These are phyloP conservation scores for Kwoniella bestiolae DNA, from an alignment of 768 basidiomycete species.

Conservation along the genomic window DNA sequence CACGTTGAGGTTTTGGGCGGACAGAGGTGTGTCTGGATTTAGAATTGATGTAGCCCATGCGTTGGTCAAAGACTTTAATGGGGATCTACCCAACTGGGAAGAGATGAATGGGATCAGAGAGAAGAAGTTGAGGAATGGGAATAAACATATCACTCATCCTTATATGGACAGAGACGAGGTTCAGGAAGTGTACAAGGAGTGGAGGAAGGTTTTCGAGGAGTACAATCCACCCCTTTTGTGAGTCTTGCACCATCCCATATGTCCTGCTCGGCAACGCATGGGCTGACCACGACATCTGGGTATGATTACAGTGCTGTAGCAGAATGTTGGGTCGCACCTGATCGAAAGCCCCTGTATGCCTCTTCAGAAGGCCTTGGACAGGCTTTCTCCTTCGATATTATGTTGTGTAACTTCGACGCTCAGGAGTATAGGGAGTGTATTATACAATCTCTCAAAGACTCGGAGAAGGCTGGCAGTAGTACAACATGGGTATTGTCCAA, in stretches of 20 bases:
- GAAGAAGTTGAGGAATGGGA: constrained; percentile 32
- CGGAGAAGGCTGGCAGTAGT: constrained; percentile 21
- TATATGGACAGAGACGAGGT: constrained; percentile 45
- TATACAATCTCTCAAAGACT: constrained; percentile 24
- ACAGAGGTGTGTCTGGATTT: constrained; percentile 46
- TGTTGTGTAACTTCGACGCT: constrained; percentile 37
- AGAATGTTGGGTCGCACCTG: constrained; percentile 47
- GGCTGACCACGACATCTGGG: too few species aligned
- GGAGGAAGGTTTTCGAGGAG: constrained; percentile 49
- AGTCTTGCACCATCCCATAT: constrained; percentile 13
- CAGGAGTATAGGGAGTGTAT: constrained; percentile 33
- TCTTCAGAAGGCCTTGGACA: constrained; percentile 46
- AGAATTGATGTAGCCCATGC: constrained; percentile 51
- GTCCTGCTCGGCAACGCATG: too few species aligned
- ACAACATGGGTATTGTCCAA: constrained; percentile 49
- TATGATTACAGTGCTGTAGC: constrained; percentile 40
- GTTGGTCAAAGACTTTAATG: constrained; percentile 39
- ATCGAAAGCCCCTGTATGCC: constrained; percentile 44
- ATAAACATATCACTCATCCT: constrained; percentile 28
- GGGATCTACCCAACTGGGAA: constrained; percentile 26
- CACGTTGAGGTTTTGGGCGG: constrained; percentile 48
- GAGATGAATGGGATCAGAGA: constrained; percentile 26
- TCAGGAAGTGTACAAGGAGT: constrained; percentile 38
- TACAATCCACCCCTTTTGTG: constrained; percentile 49
- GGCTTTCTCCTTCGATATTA: constrained; percentile 49